These are phyloP conservation scores for Fragilaria crotonensis DNA, from an alignment of 108 stramenopile species.

Conservation along the genomic window DNA sequence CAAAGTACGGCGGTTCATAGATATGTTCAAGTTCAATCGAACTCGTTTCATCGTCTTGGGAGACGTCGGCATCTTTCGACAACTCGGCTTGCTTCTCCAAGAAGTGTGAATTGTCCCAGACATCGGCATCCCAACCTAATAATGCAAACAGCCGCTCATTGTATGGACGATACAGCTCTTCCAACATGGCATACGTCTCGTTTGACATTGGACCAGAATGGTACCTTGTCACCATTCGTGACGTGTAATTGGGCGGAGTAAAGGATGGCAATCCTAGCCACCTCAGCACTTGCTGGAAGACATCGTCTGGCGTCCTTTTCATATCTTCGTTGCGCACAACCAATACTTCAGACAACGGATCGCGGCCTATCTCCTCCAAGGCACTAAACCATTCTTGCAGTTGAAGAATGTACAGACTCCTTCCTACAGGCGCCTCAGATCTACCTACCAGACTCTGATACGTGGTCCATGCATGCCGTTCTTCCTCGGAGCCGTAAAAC, in stretches of 20 bases:
- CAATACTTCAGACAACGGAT: conserved; percentile 7
- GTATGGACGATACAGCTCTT: conserved; percentile 8
- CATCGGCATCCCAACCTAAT: conserved; percentile 5
- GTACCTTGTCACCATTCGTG: not conserved
- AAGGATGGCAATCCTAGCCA: not conserved
- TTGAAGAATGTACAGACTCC: conserved; percentile 15
- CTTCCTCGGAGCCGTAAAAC: not conserved
- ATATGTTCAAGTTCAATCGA: not conserved
- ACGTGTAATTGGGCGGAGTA: not conserved
- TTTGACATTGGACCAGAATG: not conserved
- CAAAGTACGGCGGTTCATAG: not conserved
- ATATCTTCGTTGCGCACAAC: conserved; percentile 13
- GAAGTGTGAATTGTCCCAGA: too few relatives aligned
- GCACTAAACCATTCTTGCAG: conserved; percentile 17
- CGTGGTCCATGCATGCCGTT: not conserved
- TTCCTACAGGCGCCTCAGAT: conserved; percentile 1
- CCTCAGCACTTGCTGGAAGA: not conserved
- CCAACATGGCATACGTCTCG: conserved; percentile 5
- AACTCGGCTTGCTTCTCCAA: too few relatives aligned
- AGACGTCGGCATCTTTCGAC: too few relatives aligned
- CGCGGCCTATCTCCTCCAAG: conserved; percentile 11
- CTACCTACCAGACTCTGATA: not conserved
- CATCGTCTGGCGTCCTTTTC: not conserved
- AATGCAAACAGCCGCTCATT: conserved; percentile 5
- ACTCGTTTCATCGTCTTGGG: too few relatives aligned